Percentiles rank a stretch among this genome's conserved stretches.
Conservation (phyloP, 306 rosid species). For the Calophaca sinica region DNA sequence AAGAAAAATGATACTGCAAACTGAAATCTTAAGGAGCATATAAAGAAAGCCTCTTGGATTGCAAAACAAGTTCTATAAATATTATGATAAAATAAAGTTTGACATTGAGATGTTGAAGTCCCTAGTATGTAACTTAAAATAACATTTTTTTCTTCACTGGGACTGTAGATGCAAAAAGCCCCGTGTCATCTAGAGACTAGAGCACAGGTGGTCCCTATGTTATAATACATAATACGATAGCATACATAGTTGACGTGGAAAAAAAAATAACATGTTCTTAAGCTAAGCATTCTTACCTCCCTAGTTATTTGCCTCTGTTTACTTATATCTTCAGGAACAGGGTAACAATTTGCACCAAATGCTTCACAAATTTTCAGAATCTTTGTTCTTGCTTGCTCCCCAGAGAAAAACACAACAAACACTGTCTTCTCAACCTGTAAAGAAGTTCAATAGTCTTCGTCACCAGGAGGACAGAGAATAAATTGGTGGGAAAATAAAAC, state of each 20-base stretch:
- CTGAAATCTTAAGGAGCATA: slow-evolving; percentile 16
- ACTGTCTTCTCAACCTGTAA: slow-evolving; percentile 93
- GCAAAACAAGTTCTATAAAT: slow-evolving; percentile 3
- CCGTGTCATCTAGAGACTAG: slow-evolving; percentile 10
- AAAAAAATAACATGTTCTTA: slow-evolving; percentile 42
- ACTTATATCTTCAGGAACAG: slow-evolving; percentile 93
- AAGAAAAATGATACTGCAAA: slow-evolving; percentile 1
- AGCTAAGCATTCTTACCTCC: slow-evolving; percentile 71
- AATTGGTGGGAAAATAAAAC: slow-evolving; percentile 33
- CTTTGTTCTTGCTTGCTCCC: slow-evolving; percentile 93
- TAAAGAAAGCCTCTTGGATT: slow-evolving; percentile 28
- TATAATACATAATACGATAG: slow-evolving; percentile 1
- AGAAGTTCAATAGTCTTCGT: slow-evolving; percentile 37
- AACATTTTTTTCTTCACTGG: not conserved
- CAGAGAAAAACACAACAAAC: slow-evolving; percentile 96
- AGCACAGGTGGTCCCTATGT: not conserved
- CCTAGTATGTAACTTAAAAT: slow-evolving; percentile 4
- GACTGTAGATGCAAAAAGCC: slow-evolving; percentile 18
- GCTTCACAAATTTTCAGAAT: slow-evolving; percentile 97
- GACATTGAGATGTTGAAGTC: slow-evolving; percentile 21
- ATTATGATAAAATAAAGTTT: slow-evolving; percentile 11
- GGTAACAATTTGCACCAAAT: slow-evolving; percentile 96
- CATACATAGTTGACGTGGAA: slow-evolving; percentile 1
- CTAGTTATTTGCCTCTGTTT: slow-evolving; percentile 91
- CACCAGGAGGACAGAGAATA: slow-evolving; percentile 36